Evolutionary conservation across 257 asterid genomes (phyloP), one percentile per base, ranked within the genome.

Genomic region (Ilex asprella): DNA sequence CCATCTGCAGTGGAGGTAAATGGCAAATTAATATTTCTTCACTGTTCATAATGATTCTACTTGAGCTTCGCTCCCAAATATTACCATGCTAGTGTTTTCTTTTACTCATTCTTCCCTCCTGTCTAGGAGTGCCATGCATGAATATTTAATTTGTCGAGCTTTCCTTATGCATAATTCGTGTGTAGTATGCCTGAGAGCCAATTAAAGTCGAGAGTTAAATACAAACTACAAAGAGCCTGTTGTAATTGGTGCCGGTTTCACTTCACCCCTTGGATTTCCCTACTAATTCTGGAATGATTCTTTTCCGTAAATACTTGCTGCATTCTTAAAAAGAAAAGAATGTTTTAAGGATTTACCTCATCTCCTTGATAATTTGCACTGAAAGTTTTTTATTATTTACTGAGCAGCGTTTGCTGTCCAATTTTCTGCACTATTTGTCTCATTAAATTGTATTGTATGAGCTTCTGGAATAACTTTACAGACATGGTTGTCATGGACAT

Each of bases 1-100:
- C 65, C 89, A 43, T 85, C 96, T 31, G 95, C 95, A 39, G 58
- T 93, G 9, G 96, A 89, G 97, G 99, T 89, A 83, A 63, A n/a
- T 57, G 8, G 3, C 14, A 15, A 53, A 16, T 7, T 49, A 3
- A 49, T 11, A 1, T 49, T 11, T 49, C 10, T 49, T 12, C 5
- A 12, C 3, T 49, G 14, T 15, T 12, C 10, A 3, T 6, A 49
- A 49, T 49, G 14, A 49, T 12, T 49, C 10, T 11, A 49, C 16
- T 49, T 49, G 54, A 11, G 13, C 14, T 11, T 7, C 10, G n/a
- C 16, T 49, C 3, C 16, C 10, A 11, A 11, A 49, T 49, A 11
- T 49, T 49, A 4, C 54, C 16, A n/a, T 49, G 54, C 16, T 12
- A 49, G 6, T 49, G 14, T 11, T 12, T 11, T 11, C 50, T 8